phyloP scores from a whole-genome alignment of 257 asterid species.

The Perilla frutescens region DNA sequence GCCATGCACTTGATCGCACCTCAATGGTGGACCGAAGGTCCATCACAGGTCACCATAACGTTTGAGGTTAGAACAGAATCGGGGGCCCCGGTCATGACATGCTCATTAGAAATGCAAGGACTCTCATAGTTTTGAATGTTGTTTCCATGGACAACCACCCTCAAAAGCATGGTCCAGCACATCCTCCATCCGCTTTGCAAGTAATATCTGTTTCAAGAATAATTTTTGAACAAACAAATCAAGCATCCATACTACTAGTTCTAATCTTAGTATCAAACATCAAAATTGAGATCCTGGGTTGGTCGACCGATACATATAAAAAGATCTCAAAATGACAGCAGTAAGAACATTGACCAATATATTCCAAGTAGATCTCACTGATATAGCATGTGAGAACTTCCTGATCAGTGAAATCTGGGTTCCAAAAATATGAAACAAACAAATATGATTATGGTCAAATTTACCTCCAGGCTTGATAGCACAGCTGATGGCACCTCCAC shows the following conservation, averaged over 20 bases:
- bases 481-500: constrained; percentile 94
- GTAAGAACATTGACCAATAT: background rate
- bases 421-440: background rate
- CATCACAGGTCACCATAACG: constrained; percentile 12
- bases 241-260: background rate
- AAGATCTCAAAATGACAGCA: background rate
- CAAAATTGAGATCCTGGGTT: background rate
- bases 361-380: constrained; percentile 19
- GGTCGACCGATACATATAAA: background rate
- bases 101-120: background rate
- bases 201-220: constrained; percentile 62
- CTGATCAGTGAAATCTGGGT: background rate
- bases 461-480: constrained; percentile 86
- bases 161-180: constrained; percentile 96
- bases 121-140: constrained; percentile 72
- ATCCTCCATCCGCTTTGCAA: constrained; percentile 94
- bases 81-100: background rate
- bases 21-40: background rate
- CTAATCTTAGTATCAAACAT: background rate
- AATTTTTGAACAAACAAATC: constrained; percentile 8
- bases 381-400: constrained; percentile 4
- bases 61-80: background rate
- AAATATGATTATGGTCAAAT: background rate
- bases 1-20: constrained; percentile 12
- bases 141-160: constrained; percentile 95